Conservation (phyloP, 2,329 filamentous ascomycete species). For the Sclerotinia glacialis region DNA sequence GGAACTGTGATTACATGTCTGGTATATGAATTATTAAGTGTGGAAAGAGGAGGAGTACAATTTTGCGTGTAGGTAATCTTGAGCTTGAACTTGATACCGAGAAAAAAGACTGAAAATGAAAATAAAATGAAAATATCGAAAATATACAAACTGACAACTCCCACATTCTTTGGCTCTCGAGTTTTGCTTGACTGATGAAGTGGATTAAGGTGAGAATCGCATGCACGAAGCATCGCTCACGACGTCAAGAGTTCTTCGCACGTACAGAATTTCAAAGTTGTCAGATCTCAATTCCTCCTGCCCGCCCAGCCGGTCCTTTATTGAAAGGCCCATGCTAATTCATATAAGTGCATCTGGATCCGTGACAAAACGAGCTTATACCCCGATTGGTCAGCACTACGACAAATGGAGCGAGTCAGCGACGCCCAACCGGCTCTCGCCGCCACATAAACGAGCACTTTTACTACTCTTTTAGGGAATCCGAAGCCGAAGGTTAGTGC, state of each 20-base stretch:
- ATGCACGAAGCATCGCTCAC: not conserved
- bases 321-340: not conserved
- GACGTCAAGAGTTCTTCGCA: not conserved
- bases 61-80: constrained; percentile 16
- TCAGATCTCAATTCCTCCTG: constrained; percentile 7
- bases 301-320: constrained; percentile 2
- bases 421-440: constrained; percentile 8
- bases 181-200: not conserved
- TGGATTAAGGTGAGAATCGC: not conserved
- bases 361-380: not conserved
- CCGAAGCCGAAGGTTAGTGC: not conserved
- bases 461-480: constrained; percentile 12
- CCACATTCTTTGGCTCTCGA: not conserved
- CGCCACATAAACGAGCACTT: not conserved
- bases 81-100: constrained; percentile 11
- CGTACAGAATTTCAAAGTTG: not conserved
- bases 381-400: constrained; percentile 9
- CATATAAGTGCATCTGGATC: not conserved
- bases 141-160: not conserved
- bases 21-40: constrained; percentile 6
- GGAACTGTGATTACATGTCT: constrained; percentile 7
- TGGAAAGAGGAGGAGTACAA: constrained; percentile 3
- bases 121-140: constrained; percentile 7
- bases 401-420: not conserved
- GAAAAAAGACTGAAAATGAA: not conserved